Percentiles rank a stretch among this genome's conserved stretches.
These are phyloP conservation scores for Spongiforma sp. DNA, from an alignment of 1,284 basidiomycete genomes.

Conservation along the genomic window DNA sequence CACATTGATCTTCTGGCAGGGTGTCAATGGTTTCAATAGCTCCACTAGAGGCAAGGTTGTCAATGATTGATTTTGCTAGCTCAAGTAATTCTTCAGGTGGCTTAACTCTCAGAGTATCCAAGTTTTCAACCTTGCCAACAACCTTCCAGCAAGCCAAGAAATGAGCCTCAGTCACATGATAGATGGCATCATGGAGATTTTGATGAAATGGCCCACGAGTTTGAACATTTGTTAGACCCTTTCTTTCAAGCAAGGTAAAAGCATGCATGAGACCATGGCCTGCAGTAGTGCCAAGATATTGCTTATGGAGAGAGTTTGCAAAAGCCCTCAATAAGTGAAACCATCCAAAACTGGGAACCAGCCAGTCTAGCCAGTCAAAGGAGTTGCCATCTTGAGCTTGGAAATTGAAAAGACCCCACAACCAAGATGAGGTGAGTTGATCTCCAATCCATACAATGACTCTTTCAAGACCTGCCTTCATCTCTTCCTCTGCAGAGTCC, in stretches of 20 bases:
- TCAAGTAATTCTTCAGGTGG: background rate
- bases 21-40: background rate
- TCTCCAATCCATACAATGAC: slow-evolving; percentile 22
- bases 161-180: background rate
- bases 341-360: slow-evolving; percentile 26
- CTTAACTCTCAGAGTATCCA: background rate
- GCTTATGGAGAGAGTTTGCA: slow-evolving; percentile 24
- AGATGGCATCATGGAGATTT: background rate
- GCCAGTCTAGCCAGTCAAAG: slow-evolving; percentile 24
- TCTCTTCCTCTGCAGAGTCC: slow-evolving; percentile 8
- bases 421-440: slow-evolving; percentile 26
- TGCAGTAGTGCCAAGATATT: slow-evolving; percentile 17
- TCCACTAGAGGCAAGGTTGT: background rate
- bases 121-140: background rate
- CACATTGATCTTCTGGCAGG: background rate
- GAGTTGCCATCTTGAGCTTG: slow-evolving; percentile 21
- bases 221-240: background rate
- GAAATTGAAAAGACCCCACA: slow-evolving; percentile 26
- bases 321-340: slow-evolving; percentile 26
- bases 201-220: background rate
- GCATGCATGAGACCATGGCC: background rate
- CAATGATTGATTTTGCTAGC: background rate
- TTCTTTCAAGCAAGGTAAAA: background rate
- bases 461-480: slow-evolving; percentile 8
- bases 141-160: background rate